A percentile compares a stretch with the other conserved stretches of the same genome.
phyloP scores from a whole-genome alignment of 208 protist species.

The Trypanosoma boissoni region DNA sequence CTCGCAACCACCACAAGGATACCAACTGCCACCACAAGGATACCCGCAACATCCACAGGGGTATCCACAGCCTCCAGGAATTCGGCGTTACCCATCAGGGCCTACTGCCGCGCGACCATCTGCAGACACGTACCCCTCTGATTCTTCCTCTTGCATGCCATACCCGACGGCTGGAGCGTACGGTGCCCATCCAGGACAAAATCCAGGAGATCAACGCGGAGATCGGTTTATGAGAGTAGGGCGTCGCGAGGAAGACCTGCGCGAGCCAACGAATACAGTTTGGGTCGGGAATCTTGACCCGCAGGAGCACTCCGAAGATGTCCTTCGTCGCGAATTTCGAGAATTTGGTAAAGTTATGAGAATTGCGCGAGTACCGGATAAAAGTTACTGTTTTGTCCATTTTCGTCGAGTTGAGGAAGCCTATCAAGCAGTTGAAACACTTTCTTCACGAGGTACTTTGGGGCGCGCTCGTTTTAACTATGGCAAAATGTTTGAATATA shows the following conservation, averaged over 20 bases:
- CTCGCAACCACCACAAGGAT: conserved; percentile 2
- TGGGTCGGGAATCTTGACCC: conserved; percentile 83
- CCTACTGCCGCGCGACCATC: conserved; percentile 4
- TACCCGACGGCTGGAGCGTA: too few species aligned
- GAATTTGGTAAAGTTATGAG: conserved; percentile 83
- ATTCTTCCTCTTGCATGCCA: conserved; percentile 8
- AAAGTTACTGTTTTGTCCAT: conserved; percentile 87
- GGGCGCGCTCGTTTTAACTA: conserved; percentile 74
- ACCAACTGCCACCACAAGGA: conserved; percentile 10
- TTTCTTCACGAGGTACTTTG: conserved; percentile 52
- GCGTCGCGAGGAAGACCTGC: conserved; percentile 31
- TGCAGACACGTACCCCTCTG: background rate
- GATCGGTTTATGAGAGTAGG: background rate
- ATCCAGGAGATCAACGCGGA: too few species aligned
- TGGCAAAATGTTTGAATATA: conserved; percentile 85
- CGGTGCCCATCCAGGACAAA: too few species aligned
- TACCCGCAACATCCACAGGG: background rate
- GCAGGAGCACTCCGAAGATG: conserved; percentile 40
- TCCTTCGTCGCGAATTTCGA: conserved; percentile 52
- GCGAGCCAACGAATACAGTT: conserved; percentile 86
- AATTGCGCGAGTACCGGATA: conserved; percentile 58
- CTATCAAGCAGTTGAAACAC: conserved; percentile 54
- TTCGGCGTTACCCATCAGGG: too few species aligned
- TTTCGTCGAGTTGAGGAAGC: conserved; percentile 80
- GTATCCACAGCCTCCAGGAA: background rate